Evolutionary conservation across 139 green algal genomes (phyloP).

Genomic region (Pseudopediastrum boryanum): DNA sequence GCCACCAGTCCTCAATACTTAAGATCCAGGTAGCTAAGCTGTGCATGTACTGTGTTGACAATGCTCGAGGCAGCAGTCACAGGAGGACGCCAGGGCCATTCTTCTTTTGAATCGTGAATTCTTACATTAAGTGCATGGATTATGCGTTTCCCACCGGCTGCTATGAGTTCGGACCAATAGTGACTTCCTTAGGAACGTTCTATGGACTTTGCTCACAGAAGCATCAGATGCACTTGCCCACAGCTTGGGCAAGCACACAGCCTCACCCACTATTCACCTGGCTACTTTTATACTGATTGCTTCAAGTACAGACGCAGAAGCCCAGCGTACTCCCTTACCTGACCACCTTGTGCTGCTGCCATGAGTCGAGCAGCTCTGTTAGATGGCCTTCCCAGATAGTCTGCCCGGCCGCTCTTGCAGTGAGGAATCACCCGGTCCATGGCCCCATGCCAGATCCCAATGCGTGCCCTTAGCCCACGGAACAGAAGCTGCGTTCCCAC

Average conservation of each 20-base stretch:
- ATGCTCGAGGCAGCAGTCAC: no score
- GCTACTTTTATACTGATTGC: neutral
- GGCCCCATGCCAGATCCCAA: slow-evolving; percentile 55
- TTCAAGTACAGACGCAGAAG: neutral
- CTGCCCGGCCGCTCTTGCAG: slow-evolving; percentile 51
- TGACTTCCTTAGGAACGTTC: neutral
- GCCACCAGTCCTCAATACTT: no score
- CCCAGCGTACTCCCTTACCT: slow-evolving; percentile 40
- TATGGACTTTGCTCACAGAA: neutral
- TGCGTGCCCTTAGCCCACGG: slow-evolving; percentile 42
- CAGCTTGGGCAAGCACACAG: neutral
- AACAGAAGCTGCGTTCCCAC: slow-evolving; percentile 45
- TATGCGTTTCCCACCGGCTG: slow-evolving; percentile 39
- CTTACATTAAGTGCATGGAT: slow-evolving; percentile 20
- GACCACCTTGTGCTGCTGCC: slow-evolving; percentile 56
- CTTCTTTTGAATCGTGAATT: no score
- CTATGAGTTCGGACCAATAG: neutral
- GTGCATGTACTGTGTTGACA: no score
- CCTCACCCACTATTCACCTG: neutral
- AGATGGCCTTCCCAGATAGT: slow-evolving; percentile 61
- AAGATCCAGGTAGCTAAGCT: no score
- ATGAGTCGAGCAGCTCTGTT: slow-evolving; percentile 62
- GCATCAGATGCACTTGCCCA: neutral
- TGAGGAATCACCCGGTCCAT: slow-evolving; percentile 60
- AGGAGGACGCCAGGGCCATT: no score